Evolutionary conservation across 139 green algal species (phyloP).

Genomic region (Trebouxia sp.): DNA sequence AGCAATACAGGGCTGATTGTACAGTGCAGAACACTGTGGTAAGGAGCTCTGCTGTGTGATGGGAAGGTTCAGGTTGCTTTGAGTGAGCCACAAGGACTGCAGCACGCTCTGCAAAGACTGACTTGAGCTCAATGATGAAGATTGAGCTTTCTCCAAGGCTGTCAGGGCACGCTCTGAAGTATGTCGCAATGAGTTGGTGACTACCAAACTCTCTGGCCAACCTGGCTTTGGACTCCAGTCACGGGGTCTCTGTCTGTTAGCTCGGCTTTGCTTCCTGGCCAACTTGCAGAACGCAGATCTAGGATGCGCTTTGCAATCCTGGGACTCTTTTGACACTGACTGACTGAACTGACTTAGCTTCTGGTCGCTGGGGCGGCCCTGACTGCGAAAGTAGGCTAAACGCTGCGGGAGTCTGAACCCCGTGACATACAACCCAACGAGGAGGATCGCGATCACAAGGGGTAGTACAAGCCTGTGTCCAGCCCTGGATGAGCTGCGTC

Average conservation of each 20-base stretch:
- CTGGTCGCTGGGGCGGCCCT: neutral
- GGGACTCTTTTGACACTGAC: neutral
- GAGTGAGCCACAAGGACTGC: neutral
- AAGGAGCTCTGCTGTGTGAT: neutral
- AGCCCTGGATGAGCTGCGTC: no score
- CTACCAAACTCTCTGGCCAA: neutral
- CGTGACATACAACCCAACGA: no score
- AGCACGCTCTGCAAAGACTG: neutral
- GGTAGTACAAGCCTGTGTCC: no score
- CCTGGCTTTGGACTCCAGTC: conserved; percentile 7
- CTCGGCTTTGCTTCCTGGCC: conserved; percentile 2
- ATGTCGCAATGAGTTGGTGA: neutral
- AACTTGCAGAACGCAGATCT: neutral
- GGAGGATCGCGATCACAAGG: no score
- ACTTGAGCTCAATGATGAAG: neutral
- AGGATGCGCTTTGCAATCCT: neutral
- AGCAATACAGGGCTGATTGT: neutral
- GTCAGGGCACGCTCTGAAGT: neutral
- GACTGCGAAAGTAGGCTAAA: neutral
- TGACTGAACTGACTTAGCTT: neutral
- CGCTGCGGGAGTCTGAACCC: no score
- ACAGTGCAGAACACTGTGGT: neutral
- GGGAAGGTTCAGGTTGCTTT: neutral
- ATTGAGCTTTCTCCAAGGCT: neutral
- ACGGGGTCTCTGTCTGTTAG: neutral